Conservation (phyloP, 768 basidiomycete genomes). For the Glaciozyma martinii region DNA sequence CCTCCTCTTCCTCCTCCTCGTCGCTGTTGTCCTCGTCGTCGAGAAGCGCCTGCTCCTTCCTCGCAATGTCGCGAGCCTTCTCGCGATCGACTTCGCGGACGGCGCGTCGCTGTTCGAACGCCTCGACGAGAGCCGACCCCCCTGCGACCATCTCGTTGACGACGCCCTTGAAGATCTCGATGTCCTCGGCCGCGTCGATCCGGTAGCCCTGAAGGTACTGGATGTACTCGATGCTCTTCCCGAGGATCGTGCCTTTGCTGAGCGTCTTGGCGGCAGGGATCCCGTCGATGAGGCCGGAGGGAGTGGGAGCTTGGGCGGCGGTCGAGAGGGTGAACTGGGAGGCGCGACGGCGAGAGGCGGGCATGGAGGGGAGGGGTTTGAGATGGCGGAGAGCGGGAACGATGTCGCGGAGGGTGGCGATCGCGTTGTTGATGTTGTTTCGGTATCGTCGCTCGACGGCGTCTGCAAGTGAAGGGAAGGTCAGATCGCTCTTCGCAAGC, state of each 20-base stretch:
- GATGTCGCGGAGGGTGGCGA: constrained; percentile 30
- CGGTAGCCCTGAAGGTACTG: constrained; percentile 42
- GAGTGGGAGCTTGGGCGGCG: constrained; percentile 20
- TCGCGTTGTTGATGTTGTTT: constrained; percentile 77
- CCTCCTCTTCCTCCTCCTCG: constrained; percentile 48
- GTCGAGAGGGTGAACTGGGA: constrained; percentile 34
- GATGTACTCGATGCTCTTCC: constrained; percentile 86
- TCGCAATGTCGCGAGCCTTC: constrained; percentile 66
- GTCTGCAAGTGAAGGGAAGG: constrained; percentile 41
- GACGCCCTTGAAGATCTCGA: constrained; percentile 67
- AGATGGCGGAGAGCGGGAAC: constrained; percentile 33
- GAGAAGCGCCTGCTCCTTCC: constrained; percentile 52
- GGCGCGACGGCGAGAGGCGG: constrained; percentile 26
- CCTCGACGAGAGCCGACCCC: constrained; percentile 56
- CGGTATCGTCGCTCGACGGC: constrained; percentile 89
- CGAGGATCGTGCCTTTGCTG: constrained; percentile 80
- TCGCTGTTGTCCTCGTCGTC: constrained; percentile 49
- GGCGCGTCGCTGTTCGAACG: constrained; percentile 65
- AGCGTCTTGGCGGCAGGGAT: constrained; percentile 84
- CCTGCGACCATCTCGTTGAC: constrained; percentile 68
- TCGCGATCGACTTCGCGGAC: constrained; percentile 42
- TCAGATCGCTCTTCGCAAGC: not conserved
- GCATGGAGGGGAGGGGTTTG: constrained; percentile 31
- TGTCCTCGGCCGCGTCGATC: constrained; percentile 46
- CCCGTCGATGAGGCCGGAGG: constrained; percentile 70